A percentile compares a stretch with the other conserved stretches of the same genome.
Evolutionary conservation across 164 flowering plant genomes (phyloP).

Genomic region (Vitis labrusca): DNA sequence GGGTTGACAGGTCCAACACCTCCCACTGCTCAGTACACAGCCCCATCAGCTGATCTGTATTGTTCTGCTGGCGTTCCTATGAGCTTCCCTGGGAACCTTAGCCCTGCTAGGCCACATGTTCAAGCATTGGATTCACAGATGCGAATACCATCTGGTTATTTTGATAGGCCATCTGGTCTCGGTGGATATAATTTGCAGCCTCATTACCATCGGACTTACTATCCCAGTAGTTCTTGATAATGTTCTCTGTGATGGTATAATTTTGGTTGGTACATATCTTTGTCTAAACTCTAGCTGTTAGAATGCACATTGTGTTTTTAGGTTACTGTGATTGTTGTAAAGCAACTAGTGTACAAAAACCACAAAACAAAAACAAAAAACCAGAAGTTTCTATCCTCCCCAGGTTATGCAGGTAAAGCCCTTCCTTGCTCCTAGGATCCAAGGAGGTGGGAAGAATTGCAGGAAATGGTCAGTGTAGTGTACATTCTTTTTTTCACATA

Average conservation of each 20-base stretch:
- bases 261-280: constrained; percentile 11
- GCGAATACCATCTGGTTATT: constrained; percentile 25
- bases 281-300: constrained; percentile 3
- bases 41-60: constrained; percentile 31
- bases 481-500: too few species aligned
- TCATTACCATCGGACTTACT: constrained; percentile 39
- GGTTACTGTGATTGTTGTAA: constrained; percentile 5
- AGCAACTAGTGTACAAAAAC: constrained; percentile 1
- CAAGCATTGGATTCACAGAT: constrained; percentile 29
- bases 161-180: constrained; percentile 27
- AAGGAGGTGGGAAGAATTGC: too few species aligned
- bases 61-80: constrained; percentile 25
- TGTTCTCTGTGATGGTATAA: constrained; percentile 5
- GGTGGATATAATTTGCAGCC: constrained; percentile 37
- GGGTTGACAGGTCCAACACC: constrained; percentile 22
- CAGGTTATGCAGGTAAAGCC: too few species aligned
- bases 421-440: too few species aligned
- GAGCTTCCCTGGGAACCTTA: constrained; percentile 31
- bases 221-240: constrained; percentile 31
- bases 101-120: constrained; percentile 26
- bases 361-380: not conserved
- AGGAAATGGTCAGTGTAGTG: too few species aligned
- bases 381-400: too few species aligned
- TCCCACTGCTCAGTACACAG: constrained; percentile 22
- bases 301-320: constrained; percentile 13